Evolutionary conservation across 75 land plant species (phyloP), one percentile per base, ranked within the genome.

Genomic region (Picea sitchensis): DNA sequence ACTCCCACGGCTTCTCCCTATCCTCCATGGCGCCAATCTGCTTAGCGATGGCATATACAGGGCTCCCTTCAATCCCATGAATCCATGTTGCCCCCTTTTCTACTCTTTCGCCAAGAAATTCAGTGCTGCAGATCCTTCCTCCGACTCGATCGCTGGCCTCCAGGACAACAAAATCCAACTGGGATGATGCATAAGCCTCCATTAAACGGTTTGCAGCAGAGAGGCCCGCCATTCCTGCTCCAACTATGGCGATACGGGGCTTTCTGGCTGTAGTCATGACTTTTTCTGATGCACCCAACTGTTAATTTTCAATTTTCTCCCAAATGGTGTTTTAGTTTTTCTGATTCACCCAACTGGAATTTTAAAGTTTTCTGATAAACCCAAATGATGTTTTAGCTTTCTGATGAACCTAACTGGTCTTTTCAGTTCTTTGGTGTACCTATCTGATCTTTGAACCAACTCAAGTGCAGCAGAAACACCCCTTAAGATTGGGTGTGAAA

Each of bases 221-320:
- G 41, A 84, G 73, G 14, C 86, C 86, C n/a, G 86, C 78, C 76
- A 84, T 84, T 36, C 86, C 86, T 68, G 84, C 85, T 12, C 86
- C 86, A 15, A 84, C 76, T 6, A 84, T 75, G 23, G 78, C 76
- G 59, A 84, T 80, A 15, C 80, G 79, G 58, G 86, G 84, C 58
- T 59, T 83, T 18, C 17, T 68, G 18, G 79, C 79, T 26, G 65
- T 23, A 47, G 20, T 36, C 71, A 67, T 67, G 44, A 34, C 17
- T 11, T 36, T 67, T 36, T 15, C 44, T 32, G 1, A 20, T 67
- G 36, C 14, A 5, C n/a, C n/a, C 71, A 51, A 51, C 56, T 51
- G 56, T 11, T 51, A 51, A 9, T 51, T 51, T 51, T 51, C 56
- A 51, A 51, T 51, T 51, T 51, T 51, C 56, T 9, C 12, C 0